Base-by-base conservation (phyloP, 2,329 filamentous ascomycete species). In the Chrysoporthe cubensis region DNA sequence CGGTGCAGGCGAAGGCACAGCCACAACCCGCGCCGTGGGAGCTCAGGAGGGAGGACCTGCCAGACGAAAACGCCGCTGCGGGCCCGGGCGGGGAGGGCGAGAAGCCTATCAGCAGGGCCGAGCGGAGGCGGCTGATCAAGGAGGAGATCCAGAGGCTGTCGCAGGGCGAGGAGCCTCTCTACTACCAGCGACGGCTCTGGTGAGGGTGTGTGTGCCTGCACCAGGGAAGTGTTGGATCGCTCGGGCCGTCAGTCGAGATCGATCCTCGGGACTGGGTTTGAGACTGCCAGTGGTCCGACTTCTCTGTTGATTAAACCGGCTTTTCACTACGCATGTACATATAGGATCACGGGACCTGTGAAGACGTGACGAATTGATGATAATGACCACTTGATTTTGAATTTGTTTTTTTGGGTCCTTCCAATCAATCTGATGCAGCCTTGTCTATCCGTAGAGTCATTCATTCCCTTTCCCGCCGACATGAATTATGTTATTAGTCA, bases 121-220 rank as follows among this genome's bases (percentile, higher is more conserved):
- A 87, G 76, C 82, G 88, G 72, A 81, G 88, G 72, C 80, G 80
- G 74, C 79, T 82, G 71, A 90, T 89, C 73, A 88, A 86, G 74
- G 83, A 86, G 70, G 86, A 89, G 72, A 83, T 89, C 69, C 78
- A 76, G 75, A 80, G 76, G 70, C 73, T 84, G 66, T 79, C 84
- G 7, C 82, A 81, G 73, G 76, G 78, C 18, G 78, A 84, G 2
- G 77, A 78, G 74, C 84, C 79, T 16, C 78, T 82, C 34, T 84
- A 84, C 69, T 87, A 88, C 72, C 85, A 87, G 73, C 81, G 86
- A 59, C 78, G 87, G 61, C 76, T 87, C 70, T 87, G 83, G 80
- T 88, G 40, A 77, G 73, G 13, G 2, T 26, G 26, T 26, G 26
- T 26, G 21, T 8, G 32, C 32, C 54, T 5, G 14, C 26, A 32